These are phyloP conservation scores for Candida incommunis DNA, from an alignment of 805 yeast species.

Conservation along the genomic window DNA sequence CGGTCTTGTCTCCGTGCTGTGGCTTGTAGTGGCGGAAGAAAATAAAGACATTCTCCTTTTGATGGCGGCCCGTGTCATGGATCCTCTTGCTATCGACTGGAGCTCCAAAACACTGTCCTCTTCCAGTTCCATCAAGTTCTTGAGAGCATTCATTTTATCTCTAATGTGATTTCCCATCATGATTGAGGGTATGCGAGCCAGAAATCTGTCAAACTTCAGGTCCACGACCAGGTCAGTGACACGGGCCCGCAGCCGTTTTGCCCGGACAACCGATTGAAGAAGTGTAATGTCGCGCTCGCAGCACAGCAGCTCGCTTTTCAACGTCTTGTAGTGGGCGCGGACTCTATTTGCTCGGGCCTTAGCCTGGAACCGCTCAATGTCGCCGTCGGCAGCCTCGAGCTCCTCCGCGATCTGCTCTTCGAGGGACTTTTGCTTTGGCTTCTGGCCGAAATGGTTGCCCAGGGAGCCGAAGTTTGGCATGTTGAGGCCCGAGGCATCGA, in stretches of 20 bases:
- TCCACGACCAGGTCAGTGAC: background rate
- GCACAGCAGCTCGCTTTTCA: background rate
- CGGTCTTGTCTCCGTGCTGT: background rate
- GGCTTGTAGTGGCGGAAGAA: background rate
- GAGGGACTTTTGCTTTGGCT: conserved; percentile 6
- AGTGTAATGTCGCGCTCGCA: conserved; percentile 1
- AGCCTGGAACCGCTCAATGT: conserved; percentile 47
- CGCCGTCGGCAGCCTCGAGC: conserved; percentile 18
- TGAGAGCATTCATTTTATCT: background rate
- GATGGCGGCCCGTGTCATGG: conserved; percentile 5
- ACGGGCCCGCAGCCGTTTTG: conserved; percentile 3
- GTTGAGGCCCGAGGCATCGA: conserved; percentile 50
- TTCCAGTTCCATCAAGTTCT: conserved; percentile 8
- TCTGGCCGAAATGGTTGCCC: conserved; percentile 28
- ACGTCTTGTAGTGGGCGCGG: background rate
- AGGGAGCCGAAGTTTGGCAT: conserved; percentile 65
- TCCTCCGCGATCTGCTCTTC: conserved; percentile 19
- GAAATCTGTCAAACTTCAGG: background rate
- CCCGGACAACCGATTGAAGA: conserved; percentile 9
- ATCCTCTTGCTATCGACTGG: conserved; percentile 19
- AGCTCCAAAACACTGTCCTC: conserved; percentile 8
- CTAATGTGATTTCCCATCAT: background rate
- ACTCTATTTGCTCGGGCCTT: background rate
- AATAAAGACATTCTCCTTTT: background rate
- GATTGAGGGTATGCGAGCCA: background rate